Base-by-base conservation (phyloP, 2,329 filamentous ascomycete genomes). In the Parascedosporium putredinis region DNA sequence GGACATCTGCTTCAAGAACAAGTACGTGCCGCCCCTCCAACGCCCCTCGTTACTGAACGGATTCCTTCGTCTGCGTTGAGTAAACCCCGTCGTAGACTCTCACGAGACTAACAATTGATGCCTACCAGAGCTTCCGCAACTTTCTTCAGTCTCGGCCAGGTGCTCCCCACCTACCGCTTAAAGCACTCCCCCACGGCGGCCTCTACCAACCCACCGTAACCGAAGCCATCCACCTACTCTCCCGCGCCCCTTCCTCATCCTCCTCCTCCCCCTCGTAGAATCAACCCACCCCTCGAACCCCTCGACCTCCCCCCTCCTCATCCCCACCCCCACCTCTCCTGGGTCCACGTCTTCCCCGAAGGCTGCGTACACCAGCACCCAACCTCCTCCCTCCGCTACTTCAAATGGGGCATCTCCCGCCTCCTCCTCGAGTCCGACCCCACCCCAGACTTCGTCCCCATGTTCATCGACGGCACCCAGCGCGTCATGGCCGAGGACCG, bases 331-430 rank as follows among this genome's bases (percentile, higher is more conserved):
- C 70, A 69, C 36, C 89, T 81, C 67, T 80, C 79, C 4, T 98
- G 93, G 93, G 73, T 98, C 3, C 93, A 98, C 65, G 84, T 97
- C 50, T 97, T 97, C 65, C 93, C 93, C 10, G 93, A 98, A 67
- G 93, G 89, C 45, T 88, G 86, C 65, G 88, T 95, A 43, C 90
- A 97, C 66, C 93, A 98, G 68, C 83, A 88, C 56, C 78, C 84
- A 1, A 72, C 81, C 38, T 81, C 82, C 58, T 80, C 83, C 6
- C 83, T 97, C 74, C 85, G 93, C 25, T 98, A 98, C 69, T 97
- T 97, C 78, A 96, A 95, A 71, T 98, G 93, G 93, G 93, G 93
- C 1, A 75, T 97, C 2, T 88, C 91, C 5, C 81, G 93, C 2
- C 75, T 97, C 51, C 93, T 98, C 51, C 79, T 98, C 44, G 93